Base-by-base conservation (phyloP, 2,329 filamentous ascomycete genomes). In the Endoconidiophora laricicola region DNA sequence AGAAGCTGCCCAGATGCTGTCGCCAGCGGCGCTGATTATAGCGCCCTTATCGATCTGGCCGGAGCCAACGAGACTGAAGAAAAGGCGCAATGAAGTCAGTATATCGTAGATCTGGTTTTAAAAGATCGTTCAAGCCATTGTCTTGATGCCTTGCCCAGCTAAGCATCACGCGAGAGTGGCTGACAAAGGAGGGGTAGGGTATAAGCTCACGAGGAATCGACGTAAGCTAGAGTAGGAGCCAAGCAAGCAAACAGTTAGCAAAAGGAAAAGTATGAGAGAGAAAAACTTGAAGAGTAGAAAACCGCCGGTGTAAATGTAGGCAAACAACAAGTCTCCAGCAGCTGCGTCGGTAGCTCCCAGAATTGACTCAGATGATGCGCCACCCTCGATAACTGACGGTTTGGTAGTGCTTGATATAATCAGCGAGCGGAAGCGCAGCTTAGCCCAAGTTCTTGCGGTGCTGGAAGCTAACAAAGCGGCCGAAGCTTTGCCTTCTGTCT, bases 31-130 rank as follows among this genome's bases (percentile, higher is more conserved):
- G 66, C 83, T 87, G 72, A 91, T 79, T 65, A 94, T 87, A 62
- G 84, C 83, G 60, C 76, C 87, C 70, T 86, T 81, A 70, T 91
- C 82, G 62, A 94, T 68, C 64, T 88, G 81, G 61, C 80, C 80
- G 60, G 74, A 80, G 69, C 74, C 81, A 61, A 93, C 76, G 60
- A 94, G 78, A 76, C 86, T 94, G 62, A 33, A 10, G 58, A 55
- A 57, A 57, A 50, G 16, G 36, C 29, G 40, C 45, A 26, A 29
- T 22, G 29, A 18, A 43, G 39, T 48, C 22, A 48, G 56, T 58
- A 40, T 48, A 37, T 44, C 5, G 16, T n/a, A 23, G 46, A 29
- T 18, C 12, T 18, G n/a, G 39, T 45, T 26, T 39, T 36, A 55
- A 56, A 60, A 58, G 53, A 57, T 57, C 49, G 39, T 41, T 43